Conservation (phyloP, 768 basidiomycete genomes). For the Psilocybe tampanensis region DNA sequence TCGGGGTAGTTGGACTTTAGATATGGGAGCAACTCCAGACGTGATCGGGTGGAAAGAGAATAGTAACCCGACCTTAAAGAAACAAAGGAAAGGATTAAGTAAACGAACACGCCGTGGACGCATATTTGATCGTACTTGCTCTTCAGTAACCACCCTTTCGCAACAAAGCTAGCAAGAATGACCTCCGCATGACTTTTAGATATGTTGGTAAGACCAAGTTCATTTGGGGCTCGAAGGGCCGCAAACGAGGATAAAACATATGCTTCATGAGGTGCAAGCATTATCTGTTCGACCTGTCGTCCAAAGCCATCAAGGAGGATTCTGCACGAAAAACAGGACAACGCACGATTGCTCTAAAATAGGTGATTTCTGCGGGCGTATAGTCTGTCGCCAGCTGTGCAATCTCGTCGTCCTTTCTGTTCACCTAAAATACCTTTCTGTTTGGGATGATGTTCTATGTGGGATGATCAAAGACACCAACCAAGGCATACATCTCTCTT, state of each 20-base stretch:
- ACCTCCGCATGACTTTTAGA: conserved; percentile 76
- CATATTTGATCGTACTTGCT: conserved; percentile 57
- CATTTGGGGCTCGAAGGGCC: conserved; percentile 70
- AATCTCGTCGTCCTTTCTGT: conserved; percentile 77
- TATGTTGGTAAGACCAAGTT: conserved; percentile 59
- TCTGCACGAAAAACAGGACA: neutral
- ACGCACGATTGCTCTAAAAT: conserved; percentile 81
- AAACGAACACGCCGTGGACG: conserved; percentile 6
- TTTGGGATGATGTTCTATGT: neutral
- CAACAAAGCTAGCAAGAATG: conserved; percentile 77
- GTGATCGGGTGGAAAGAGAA: conserved; percentile 72
- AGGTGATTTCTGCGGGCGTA: conserved; percentile 74
- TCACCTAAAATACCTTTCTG: conserved; percentile 64
- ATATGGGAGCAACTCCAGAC: conserved; percentile 75
- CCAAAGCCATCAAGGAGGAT: neutral
- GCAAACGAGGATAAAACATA: conserved; percentile 79
- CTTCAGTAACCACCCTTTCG: conserved; percentile 77
- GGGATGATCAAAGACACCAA: conserved; percentile 34
- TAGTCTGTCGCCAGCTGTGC: conserved; percentile 89
- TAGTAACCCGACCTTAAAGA: conserved; percentile 64
- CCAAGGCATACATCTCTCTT: conserved; percentile 66
- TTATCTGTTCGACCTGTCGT: conserved; percentile 81
- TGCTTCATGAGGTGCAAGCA: conserved; percentile 73
- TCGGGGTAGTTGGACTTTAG: conserved; percentile 74
- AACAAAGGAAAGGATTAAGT: neutral